A percentile compares a stretch with the other conserved stretches of the same genome.
phyloP scores from a whole-genome alignment of 2,329 filamentous ascomycete genomes.

The Apiospora arundinis region DNA sequence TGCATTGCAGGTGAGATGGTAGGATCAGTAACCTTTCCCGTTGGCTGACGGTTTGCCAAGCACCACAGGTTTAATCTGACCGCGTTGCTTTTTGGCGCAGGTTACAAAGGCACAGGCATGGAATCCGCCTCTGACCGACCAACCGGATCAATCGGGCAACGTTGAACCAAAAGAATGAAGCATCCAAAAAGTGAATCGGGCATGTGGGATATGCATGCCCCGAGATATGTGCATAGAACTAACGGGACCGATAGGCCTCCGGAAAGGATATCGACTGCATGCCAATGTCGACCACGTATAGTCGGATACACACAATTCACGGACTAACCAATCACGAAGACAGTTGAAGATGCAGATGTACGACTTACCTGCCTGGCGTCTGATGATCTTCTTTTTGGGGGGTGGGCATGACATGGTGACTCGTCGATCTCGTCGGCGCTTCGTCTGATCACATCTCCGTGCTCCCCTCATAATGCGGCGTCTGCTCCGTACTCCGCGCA shows the following conservation, averaged over 20 bases:
- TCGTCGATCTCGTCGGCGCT: neutral
- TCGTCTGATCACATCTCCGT: neutral
- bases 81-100: neutral
- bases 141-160: neutral
- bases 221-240: too few relatives aligned
- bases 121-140: neutral
- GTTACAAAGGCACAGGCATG: neutral
- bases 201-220: neutral
- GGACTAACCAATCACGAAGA: neutral
- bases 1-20: neutral
- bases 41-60: neutral
- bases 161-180: neutral
- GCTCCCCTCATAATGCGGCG: too few relatives aligned
- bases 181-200: neutral
- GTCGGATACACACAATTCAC: neutral
- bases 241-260: neutral
- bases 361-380: neutral
- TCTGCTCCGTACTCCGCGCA: neutral
- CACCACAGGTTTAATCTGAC: neutral
- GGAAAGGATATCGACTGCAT: neutral
- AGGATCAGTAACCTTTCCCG: conserved; percentile 4
- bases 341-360: neutral
- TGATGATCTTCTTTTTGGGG: neutral
- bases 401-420: neutral
- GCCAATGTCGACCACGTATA: neutral